Percentiles rank a stretch among this genome's conserved stretches.
These are phyloP conservation scores for Alternaria brassicicola DNA, from an alignment of 2,329 filamentous ascomycete species.

Conservation along the genomic window DNA sequence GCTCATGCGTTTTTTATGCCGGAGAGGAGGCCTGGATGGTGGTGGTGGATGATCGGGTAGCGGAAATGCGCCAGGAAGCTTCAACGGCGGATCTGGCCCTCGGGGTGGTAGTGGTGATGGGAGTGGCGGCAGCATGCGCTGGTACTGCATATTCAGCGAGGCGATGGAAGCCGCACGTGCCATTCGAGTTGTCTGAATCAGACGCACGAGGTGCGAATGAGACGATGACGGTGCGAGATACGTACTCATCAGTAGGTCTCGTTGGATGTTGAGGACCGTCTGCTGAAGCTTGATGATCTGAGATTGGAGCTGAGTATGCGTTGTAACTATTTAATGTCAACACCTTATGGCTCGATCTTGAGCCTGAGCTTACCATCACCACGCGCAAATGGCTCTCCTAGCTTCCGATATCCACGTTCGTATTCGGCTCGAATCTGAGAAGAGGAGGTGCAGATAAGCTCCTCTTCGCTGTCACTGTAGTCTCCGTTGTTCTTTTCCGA, in stretches of 20 bases:
- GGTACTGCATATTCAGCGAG: constrained; percentile 36
- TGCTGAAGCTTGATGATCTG: constrained; percentile 44
- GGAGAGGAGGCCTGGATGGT: constrained; percentile 11
- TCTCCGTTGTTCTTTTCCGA: constrained; percentile 21
- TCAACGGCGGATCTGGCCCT: constrained; percentile 9
- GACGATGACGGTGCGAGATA: constrained; percentile 30
- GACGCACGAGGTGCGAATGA: constrained; percentile 36
- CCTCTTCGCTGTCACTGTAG: constrained; percentile 36
- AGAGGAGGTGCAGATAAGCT: constrained; percentile 34
- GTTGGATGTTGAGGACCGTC: constrained; percentile 36
- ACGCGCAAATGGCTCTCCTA: constrained; percentile 39
- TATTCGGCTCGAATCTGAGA: constrained; percentile 36
- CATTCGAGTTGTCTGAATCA: constrained; percentile 36
- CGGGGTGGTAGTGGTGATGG: constrained; percentile 4
- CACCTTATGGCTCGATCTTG: neutral
- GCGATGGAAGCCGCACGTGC: constrained; percentile 37
- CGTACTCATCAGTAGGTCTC: constrained; percentile 33
- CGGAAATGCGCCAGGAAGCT: constrained; percentile 29
- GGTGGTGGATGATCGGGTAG: constrained; percentile 8
- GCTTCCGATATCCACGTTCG: constrained; percentile 35
- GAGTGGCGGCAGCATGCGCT: constrained; percentile 27
- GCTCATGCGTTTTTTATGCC: constrained; percentile 10
- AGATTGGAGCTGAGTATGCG: constrained; percentile 39
- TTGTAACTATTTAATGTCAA: constrained; percentile 28
- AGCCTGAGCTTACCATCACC: constrained; percentile 35